These are phyloP conservation scores for Penicillium ochrochloron DNA, from an alignment of 495 filamentous ascomycete genomes.

Conservation along the genomic window DNA sequence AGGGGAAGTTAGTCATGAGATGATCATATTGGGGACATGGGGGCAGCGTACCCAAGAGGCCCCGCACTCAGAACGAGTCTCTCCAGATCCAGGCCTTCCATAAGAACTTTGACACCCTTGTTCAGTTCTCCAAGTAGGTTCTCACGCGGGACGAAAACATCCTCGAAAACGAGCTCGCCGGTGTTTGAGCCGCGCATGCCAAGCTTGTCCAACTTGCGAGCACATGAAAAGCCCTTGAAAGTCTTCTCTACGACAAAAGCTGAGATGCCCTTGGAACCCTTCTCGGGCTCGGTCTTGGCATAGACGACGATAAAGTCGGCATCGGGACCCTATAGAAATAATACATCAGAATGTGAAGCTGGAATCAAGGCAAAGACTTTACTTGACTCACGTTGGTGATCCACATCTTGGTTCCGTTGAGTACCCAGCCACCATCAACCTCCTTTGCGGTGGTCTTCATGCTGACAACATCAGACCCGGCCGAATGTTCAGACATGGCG, in stretches of 20 bases:
- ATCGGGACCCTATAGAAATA: slow-evolving; percentile 72
- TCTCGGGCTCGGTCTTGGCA: slow-evolving; percentile 86
- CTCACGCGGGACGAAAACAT: slow-evolving; percentile 84
- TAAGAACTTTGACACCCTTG: slow-evolving; percentile 84
- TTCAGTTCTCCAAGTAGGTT: slow-evolving; percentile 83
- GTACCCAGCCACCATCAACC: slow-evolving; percentile 81
- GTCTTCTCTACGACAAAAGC: slow-evolving; percentile 85
- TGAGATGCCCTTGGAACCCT: slow-evolving; percentile 88
- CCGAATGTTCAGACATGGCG: slow-evolving; percentile 92
- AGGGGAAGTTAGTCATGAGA: slow-evolving; percentile 18
- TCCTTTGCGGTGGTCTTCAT: slow-evolving; percentile 86
- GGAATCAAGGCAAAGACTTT: neutral
- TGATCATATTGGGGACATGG: neutral
- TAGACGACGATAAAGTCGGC: slow-evolving; percentile 90
- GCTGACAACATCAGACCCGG: slow-evolving; percentile 91
- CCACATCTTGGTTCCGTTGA: slow-evolving; percentile 99
- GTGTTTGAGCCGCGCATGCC: slow-evolving; percentile 98
- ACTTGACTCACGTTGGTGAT: slow-evolving; percentile 77
- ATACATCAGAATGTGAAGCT: neutral
- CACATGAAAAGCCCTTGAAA: slow-evolving; percentile 78
- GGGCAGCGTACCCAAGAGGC: slow-evolving; percentile 65
- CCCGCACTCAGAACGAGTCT: slow-evolving; percentile 90
- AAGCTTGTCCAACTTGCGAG: slow-evolving; percentile 94
- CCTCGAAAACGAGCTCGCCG: slow-evolving; percentile 89
- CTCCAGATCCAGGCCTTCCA: slow-evolving; percentile 96